Evolutionary conservation across 2,329 filamentous ascomycete genomes (phyloP).

Genomic region (Colletotrichum karsti): DNA sequence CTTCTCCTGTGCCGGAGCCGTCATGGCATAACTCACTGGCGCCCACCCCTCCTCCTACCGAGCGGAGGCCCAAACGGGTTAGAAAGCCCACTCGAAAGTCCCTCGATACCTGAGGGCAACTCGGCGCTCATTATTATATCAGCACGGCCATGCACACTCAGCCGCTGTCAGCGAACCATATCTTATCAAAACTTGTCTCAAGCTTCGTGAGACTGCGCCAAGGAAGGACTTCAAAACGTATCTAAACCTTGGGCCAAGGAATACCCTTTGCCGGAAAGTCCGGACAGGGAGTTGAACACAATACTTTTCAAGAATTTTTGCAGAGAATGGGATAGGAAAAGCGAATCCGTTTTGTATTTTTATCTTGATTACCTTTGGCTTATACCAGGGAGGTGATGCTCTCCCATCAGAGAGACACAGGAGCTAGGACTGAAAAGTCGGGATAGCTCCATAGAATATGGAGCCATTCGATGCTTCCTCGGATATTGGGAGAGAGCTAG

Average conservation of each 20-base stretch:
- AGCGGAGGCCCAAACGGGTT: too few species aligned
- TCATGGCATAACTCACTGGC: too few species aligned
- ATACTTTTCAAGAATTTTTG: neutral
- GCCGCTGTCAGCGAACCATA: neutral
- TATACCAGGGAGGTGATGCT: slow-evolving; percentile 7
- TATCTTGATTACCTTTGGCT: slow-evolving; percentile 17
- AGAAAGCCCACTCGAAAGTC: too few species aligned
- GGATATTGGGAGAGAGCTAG: neutral
- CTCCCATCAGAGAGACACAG: neutral
- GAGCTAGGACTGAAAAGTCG: slow-evolving; percentile 2
- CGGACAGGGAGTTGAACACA: neutral
- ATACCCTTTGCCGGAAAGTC: neutral
- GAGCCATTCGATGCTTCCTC: neutral
- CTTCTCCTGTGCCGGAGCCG: too few species aligned
- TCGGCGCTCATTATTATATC: too few species aligned
- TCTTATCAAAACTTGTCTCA: neutral
- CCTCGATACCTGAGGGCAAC: too few species aligned
- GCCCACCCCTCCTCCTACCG: too few species aligned
- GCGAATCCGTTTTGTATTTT: slow-evolving; percentile 16
- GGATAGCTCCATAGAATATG: neutral
- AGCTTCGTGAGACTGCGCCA: neutral
- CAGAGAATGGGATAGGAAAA: slow-evolving; percentile 2
- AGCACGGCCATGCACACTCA: too few species aligned
- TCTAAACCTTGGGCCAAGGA: too few species aligned
- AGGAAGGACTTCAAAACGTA: too few species aligned